phyloP scores from a whole-genome alignment of 225 moss, liverwort and hornwort species.

The Pseudoscleropodium purum region DNA sequence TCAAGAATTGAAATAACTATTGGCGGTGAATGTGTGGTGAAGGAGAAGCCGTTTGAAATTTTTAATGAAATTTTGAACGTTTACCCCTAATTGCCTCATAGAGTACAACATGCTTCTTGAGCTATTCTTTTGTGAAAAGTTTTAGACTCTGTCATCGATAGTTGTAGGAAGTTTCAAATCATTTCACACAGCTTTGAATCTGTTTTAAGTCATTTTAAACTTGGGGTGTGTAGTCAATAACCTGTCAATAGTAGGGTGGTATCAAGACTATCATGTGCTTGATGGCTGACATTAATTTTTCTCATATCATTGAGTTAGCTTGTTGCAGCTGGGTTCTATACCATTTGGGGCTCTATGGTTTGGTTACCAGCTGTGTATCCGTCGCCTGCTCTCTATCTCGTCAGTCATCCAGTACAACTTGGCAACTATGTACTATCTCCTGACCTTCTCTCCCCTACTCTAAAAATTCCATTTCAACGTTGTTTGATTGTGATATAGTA shows the following conservation, averaged over 20 bases:
- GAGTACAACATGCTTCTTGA: background rate
- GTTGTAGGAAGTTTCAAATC: background rate
- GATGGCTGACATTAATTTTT: background rate
- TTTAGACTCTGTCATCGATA: background rate
- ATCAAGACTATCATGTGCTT: background rate
- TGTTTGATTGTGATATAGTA: background rate
- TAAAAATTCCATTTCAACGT: background rate
- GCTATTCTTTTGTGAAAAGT: background rate
- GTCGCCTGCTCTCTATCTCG: constrained; percentile 76
- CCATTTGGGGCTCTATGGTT: constrained; percentile 75
- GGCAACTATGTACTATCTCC: constrained; percentile 38
- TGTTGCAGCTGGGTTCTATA: constrained; percentile 79
- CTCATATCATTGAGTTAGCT: constrained; percentile 3
- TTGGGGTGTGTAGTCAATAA: background rate
- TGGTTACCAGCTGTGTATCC: constrained; percentile 77
- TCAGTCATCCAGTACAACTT: constrained; percentile 58
- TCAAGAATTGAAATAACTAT: background rate
- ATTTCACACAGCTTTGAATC: background rate
- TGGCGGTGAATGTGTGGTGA: background rate
- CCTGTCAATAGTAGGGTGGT: background rate
- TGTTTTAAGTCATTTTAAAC: background rate
- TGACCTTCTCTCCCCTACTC: background rate
- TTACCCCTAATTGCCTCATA: background rate
- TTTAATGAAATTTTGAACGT: background rate
- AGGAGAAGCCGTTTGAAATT: background rate